phyloP scores from a whole-genome alignment of 2,329 filamentous ascomycete species.

The Clonostachys solani region DNA sequence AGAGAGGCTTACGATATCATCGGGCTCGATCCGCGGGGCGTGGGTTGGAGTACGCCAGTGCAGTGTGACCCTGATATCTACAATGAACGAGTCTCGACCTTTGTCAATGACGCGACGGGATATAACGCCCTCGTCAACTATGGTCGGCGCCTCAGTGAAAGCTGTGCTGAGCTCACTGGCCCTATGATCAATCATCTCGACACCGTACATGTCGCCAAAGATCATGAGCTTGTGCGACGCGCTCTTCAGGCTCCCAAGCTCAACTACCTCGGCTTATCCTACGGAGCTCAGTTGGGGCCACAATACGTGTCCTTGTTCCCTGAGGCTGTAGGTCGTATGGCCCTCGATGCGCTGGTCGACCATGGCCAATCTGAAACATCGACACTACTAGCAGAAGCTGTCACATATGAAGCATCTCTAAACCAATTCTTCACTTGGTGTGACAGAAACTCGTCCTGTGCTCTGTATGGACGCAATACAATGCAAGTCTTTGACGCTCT shows the following conservation, averaged over 20 bases:
- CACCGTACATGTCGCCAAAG: constrained; percentile 12
- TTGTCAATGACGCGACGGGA: constrained; percentile 1
- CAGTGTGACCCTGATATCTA: constrained; percentile 26
- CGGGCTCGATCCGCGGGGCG: constrained; percentile 36
- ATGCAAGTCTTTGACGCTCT: constrained; percentile 8
- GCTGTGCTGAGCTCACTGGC: constrained; percentile 12
- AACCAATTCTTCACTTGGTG: constrained; percentile 14
- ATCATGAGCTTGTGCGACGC: constrained; percentile 12
- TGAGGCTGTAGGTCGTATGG: constrained; percentile 13
- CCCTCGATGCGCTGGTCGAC: constrained; percentile 18
- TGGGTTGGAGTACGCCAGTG: constrained; percentile 31
- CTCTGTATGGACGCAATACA: constrained; percentile 8
- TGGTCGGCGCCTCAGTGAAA: constrained; percentile 10
- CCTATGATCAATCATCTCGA: constrained; percentile 13
- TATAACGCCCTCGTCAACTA: constrained; percentile 7
- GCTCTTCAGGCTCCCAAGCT: constrained; percentile 13
- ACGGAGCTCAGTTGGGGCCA: constrained; percentile 25
- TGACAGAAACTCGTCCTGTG: constrained; percentile 6
- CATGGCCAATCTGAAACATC: constrained; percentile 10
- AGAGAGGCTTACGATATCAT: constrained; percentile 30
- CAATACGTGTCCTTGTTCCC: constrained; percentile 24
- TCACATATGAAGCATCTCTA: constrained; percentile 10
- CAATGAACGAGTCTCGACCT: constrained; percentile 7
- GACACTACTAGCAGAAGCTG: constrained; percentile 6
- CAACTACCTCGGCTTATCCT: constrained; percentile 27